Base-by-base conservation (phyloP, 805 yeast species). In the Wickerhamomyces alni region DNA sequence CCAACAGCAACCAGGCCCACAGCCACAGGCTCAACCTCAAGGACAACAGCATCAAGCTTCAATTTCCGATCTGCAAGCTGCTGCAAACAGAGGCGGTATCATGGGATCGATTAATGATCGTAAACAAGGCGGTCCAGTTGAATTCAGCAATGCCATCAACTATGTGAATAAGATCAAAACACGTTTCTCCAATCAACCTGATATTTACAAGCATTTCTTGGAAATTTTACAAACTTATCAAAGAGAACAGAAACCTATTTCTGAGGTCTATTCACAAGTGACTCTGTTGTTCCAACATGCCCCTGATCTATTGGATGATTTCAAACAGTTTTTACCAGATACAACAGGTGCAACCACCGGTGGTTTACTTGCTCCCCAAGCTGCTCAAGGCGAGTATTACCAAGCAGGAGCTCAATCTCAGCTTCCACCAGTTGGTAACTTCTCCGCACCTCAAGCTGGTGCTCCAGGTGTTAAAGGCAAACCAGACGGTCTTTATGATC, bases 201-300 rank as follows among this genome's bases (percentile, higher is more conserved):
- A 91, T 54, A 87, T 89, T 42, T 93, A 93, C 69, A 93, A 93
- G 64, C 88, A 82, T 52, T 93, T 93, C 52, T 69, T 94, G 62
- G 99, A 93, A 60, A 93, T 91, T 42, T 68, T 93, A 51, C 99
- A 93, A 61, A 91, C 97, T 34, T 93, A 91, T 59, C 99, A 93
- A 66, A 79, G 95, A 47, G 99, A 91, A 57, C 95, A 88, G 57
- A 84, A 87, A 56, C 96, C 96, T 35, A 93, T 93, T 38, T 82
- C 87, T 37, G 98, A 93, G 56, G 99, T 93, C 11, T 93, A 93
- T 55, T 83, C 87, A 40, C 97, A 93, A 58, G 96, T 93, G 3
- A 84, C 96, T 1, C 72, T 79, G 7, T 69, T 93, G 38, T 93
- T 93, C 65, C 82, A 86, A 43, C 86, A 87, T 52, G 95, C 96